These are phyloP conservation scores for Ulota crispa DNA, from an alignment of 225 moss, liverwort and hornwort genomes.

Conservation along the genomic window DNA sequence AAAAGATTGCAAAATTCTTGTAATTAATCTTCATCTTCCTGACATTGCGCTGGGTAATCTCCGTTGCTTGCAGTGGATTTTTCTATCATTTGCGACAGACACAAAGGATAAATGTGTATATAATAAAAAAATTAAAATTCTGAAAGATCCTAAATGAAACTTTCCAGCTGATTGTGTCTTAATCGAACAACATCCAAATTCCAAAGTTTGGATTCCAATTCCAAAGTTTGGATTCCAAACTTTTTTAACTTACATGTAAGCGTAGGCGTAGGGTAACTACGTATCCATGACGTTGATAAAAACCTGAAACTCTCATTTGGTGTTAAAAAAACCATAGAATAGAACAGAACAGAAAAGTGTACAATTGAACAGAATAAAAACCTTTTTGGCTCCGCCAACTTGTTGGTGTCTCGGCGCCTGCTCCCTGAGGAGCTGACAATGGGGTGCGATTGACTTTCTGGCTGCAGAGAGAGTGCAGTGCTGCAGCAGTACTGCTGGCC, in stretches of 20 bases:
- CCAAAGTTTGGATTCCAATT: not conserved
- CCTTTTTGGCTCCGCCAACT: too few species aligned
- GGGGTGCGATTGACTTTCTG: conserved; percentile 13
- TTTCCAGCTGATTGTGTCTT: not conserved
- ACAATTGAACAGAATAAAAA: too few species aligned
- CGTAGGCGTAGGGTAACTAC: not conserved
- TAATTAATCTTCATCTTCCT: too few species aligned
- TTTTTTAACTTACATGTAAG: conserved; percentile 4
- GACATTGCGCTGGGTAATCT: too few species aligned
- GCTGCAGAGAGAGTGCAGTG: not conserved
- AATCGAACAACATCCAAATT: not conserved
- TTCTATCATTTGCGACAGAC: too few species aligned
- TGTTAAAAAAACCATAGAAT: too few species aligned
- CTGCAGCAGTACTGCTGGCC: not conserved
- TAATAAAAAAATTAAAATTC: not conserved
- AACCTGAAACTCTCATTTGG: too few species aligned
- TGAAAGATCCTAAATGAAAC: conserved; percentile 1
- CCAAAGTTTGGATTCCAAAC: too few species aligned
- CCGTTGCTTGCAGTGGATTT: too few species aligned
- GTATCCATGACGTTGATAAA: conserved; percentile 4
- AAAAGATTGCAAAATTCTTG: too few species aligned
- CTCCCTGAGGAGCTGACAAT: not conserved
- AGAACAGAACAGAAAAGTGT: too few species aligned
- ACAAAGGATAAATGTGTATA: too few species aligned
- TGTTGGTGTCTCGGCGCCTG: not conserved